Evolutionary conservation across 768 basidiomycete species (phyloP), one percentile per base, ranked within the genome.

Genomic region (Dacryopinax spathularia): DNA sequence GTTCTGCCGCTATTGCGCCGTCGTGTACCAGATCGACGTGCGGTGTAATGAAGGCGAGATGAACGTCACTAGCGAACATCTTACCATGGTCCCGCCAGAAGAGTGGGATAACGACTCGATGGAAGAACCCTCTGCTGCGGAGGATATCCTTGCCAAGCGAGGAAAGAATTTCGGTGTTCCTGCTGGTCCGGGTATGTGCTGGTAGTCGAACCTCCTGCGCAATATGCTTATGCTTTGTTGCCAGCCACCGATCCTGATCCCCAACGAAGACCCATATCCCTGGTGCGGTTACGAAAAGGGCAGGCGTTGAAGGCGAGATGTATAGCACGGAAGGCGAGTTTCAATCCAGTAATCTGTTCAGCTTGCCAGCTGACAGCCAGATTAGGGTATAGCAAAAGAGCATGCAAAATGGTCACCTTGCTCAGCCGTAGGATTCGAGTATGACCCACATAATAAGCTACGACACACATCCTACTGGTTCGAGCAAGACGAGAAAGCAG

Each of bases 371-470:
- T 33, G 60, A 27, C 35, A 15, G 22, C 22, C 43, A 34, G n/a
- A 9, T 27, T 70, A 97, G 95, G 95, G 95, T 39, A 87, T 96
- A 65, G 92, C 95, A 2, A 97, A 97, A 78, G 92, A 96, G 73
- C 96, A 99, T 72, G 93, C 96, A 13, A 99, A 99, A 76, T 99
- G 95, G 91, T 95, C 92, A 0, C 95, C 96, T 13, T 89, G 93
- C 65, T 89, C 92, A 1, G 92, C 96, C 7, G 86, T 99, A 18
- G 84, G 87, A 7, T 98, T 95, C 67, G 96, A 99, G 76, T 99
- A 99, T 67, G 96, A 99, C 74, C 96, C 96, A 13, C 82, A 97
- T 78, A 99, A 99, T 77, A 92, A 92, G 73, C 79, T 99, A 33
- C 84, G 93, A 62, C 96, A 99, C 75, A 98, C 96, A 2, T 84